phyloP scores from a whole-genome alignment of 164 flowering plant genomes.

The Stephania japonica region DNA sequence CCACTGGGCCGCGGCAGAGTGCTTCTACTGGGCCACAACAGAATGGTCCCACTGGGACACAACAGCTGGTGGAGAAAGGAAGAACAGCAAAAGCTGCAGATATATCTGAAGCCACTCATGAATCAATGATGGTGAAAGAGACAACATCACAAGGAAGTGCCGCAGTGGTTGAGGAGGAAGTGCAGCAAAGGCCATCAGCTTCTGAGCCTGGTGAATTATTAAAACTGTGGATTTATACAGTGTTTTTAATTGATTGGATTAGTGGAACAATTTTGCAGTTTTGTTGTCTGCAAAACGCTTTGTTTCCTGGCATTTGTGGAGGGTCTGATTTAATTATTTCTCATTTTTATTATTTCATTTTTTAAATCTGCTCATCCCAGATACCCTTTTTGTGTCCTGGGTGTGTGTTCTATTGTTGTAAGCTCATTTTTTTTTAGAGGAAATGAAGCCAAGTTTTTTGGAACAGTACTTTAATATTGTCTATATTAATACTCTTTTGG shows the following conservation, averaged over 20 bases:
- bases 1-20: constrained; percentile 25
- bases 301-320: neutral
- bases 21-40: no score
- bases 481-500: neutral
- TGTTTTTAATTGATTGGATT: neutral
- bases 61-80: constrained; percentile 29
- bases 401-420: neutral
- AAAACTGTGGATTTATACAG: neutral
- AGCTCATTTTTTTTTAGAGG: neutral
- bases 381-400: neutral
- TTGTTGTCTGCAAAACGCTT: neutral
- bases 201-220: constrained; percentile 61
- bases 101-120: constrained; percentile 67
- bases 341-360: neutral
- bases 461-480: neutral
- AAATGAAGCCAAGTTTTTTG: neutral
- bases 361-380: neutral
- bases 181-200: constrained; percentile 67
- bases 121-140: constrained; percentile 53
- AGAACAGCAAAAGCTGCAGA: constrained; percentile 31
- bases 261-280: neutral
- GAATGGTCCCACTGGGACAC: constrained; percentile 28
- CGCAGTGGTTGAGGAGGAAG: constrained; percentile 71
- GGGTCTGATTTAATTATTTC: neutral
- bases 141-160: constrained; percentile 75